phyloP scores from a whole-genome alignment of 1,284 basidiomycete genomes.

The Lignosus rhinocerotis region DNA sequence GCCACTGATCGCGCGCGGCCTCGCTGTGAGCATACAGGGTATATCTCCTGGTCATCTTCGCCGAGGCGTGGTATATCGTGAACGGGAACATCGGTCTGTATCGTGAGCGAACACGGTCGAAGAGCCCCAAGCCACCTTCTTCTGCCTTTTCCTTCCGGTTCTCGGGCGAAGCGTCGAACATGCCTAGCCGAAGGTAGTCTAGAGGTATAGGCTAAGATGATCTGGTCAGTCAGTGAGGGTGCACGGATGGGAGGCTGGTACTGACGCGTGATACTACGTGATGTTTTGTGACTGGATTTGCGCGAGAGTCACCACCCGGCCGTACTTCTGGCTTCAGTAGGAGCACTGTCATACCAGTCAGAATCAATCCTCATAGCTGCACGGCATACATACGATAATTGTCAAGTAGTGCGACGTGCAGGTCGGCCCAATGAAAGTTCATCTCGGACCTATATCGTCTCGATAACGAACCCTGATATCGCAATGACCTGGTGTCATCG shows the following conservation, averaged over 20 bases:
- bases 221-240: background rate
- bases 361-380: background rate
- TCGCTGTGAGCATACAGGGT: constrained; percentile 70
- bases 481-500: constrained; percentile 68
- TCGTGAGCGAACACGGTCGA: constrained; percentile 54
- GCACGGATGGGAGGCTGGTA: background rate
- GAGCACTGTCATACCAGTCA: constrained; percentile 45
- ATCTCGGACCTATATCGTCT: constrained; percentile 58
- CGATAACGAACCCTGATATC: constrained; percentile 60
- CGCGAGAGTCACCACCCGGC: constrained; percentile 39
- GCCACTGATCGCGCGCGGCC: constrained; percentile 58
- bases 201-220: constrained; percentile 67
- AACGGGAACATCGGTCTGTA: constrained; percentile 67
- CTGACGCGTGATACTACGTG: constrained; percentile 66
- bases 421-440: constrained; percentile 65
- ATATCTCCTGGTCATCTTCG: constrained; percentile 57
- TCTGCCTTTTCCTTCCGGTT: constrained; percentile 59
- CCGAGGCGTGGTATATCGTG: constrained; percentile 69
- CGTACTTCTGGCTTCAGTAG: constrained; percentile 50
- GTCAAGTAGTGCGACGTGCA: constrained; percentile 70
- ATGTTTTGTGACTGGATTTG: constrained; percentile 49
- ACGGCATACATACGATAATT: constrained; percentile 59
- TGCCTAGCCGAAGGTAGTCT: constrained; percentile 69
- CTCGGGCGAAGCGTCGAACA: constrained; percentile 59
- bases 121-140: constrained; percentile 48